Base-by-base conservation (phyloP, 179 eudicot genomes). In the Drosera spatulata region DNA sequence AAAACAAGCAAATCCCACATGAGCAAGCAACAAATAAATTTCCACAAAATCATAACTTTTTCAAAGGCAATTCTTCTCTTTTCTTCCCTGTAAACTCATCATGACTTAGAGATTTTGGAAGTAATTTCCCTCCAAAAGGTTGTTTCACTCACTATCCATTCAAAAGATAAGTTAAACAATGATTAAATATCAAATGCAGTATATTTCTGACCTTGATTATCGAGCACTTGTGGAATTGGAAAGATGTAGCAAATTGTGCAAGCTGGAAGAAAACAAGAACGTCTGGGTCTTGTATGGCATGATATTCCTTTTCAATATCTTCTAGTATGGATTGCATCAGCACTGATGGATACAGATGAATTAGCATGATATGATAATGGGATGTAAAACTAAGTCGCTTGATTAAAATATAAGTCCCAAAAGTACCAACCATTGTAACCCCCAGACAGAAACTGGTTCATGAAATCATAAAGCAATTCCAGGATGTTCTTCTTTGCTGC, bases 281-380 rank as follows among this genome's bases (percentile, higher is more conserved):
- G 67, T 93, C 99, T 67, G 74, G 86, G 55, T 79, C 77, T 71
- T 86, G 86, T 69, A 89, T 69, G 13, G 76, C 77, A 62, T 72
- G 83, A 71, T 85, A 89, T 61, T 93, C 99, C 79, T 81, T 86
- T 65, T 80, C 97, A 66, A 93, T 81, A 73, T 89, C 95, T 47
- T 79, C 84, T 6, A 74, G 73, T 55, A 86, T 71, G 56, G 95
- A 93, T 84, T 81, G 90, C 97, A 86, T 86, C 69, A 93, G 65
- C 70, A 77, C 99, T 89, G 82, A 73, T 39, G 59, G 64, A 41
- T 15, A 49, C 61, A 9, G 58, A 66, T 65, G 48, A 53, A 15
- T 60, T 33, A 11, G 40, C 65, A 69, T 9, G 33, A 22, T 22
- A 50, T 43, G 5, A 43, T 4, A 43, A 4, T 43, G 5, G 45